Conservation (phyloP, 768 basidiomycete genomes). For the Russula foetens region DNA sequence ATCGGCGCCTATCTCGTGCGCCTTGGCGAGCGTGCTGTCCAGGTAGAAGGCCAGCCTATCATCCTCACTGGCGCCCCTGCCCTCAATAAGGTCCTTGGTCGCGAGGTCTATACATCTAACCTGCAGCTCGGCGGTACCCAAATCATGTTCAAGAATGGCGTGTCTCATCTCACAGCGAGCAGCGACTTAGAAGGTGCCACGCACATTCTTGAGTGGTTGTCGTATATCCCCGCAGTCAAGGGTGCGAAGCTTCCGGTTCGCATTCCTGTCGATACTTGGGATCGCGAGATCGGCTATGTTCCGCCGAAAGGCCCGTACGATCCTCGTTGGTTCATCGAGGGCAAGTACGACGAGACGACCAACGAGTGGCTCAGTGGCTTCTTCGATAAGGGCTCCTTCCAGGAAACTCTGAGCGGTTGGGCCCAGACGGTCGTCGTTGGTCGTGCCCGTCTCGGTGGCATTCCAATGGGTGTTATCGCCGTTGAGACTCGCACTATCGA, state of each 20-base stretch:
- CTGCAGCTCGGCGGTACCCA: constrained; percentile 99
- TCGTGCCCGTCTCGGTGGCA: constrained; percentile 91
- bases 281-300: constrained; percentile 82
- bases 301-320: constrained; percentile 96
- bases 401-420: constrained; percentile 98
- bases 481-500: constrained; percentile 98
- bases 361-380: constrained; percentile 80
- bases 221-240: constrained; percentile 83
- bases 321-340: constrained; percentile 96
- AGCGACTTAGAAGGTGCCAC: constrained; percentile 95
- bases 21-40: constrained; percentile 93
- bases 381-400: constrained; percentile 97
- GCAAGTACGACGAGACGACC: constrained; percentile 78
- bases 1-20: constrained; percentile 99
- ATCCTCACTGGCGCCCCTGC: constrained; percentile 96
- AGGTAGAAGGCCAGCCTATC: constrained; percentile 98
- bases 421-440: constrained; percentile 98
- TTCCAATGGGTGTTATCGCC: constrained; percentile 96
- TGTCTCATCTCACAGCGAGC: constrained; percentile 90
- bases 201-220: constrained; percentile 90
- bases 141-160: constrained; percentile 99
- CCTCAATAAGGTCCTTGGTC: constrained; percentile 96
- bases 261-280: constrained; percentile 71
- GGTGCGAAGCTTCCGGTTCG: constrained; percentile 75
- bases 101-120: constrained; percentile 98